These are phyloP conservation scores for Candida tammaniensis DNA, from an alignment of 805 yeast genomes.

Conservation along the genomic window DNA sequence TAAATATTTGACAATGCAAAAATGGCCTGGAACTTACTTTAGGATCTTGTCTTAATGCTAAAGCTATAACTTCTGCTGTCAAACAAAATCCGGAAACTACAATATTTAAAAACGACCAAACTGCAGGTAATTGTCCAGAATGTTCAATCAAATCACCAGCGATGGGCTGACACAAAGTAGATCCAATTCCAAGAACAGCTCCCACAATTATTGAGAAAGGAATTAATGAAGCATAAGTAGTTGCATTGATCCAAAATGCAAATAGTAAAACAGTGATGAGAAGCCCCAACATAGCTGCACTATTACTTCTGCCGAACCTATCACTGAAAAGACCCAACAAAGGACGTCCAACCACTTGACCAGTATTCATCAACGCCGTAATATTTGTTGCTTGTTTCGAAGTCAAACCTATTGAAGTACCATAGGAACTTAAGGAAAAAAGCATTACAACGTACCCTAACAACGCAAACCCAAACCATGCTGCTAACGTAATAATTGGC, in stretches of 20 bases:
- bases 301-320: slow-evolving; percentile 44
- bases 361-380: slow-evolving; percentile 38
- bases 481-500: slow-evolving; percentile 21
- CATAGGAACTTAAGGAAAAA: slow-evolving; percentile 39
- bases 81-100: slow-evolving; percentile 31
- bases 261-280: slow-evolving; percentile 23
- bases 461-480: slow-evolving; percentile 37
- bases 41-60: too few species aligned
- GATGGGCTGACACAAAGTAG: slow-evolving; percentile 22
- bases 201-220: slow-evolving; percentile 31
- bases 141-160: slow-evolving; percentile 22
- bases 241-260: slow-evolving; percentile 40
- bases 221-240: slow-evolving; percentile 26
- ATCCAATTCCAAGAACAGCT: slow-evolving; percentile 28
- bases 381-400: slow-evolving; percentile 28
- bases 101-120: slow-evolving; percentile 40
- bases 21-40: slow-evolving; percentile 42
- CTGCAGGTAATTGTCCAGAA: slow-evolving; percentile 27
- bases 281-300: slow-evolving; percentile 20
- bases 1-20: slow-evolving; percentile 55
- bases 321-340: slow-evolving; percentile 48
- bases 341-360: slow-evolving; percentile 50
- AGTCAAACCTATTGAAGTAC: slow-evolving; percentile 43
- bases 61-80: slow-evolving; percentile 54
- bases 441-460: slow-evolving; percentile 36